These are phyloP conservation scores for Alternaria sp. DNA, from an alignment of 2,329 filamentous ascomycete genomes.

Conservation along the genomic window DNA sequence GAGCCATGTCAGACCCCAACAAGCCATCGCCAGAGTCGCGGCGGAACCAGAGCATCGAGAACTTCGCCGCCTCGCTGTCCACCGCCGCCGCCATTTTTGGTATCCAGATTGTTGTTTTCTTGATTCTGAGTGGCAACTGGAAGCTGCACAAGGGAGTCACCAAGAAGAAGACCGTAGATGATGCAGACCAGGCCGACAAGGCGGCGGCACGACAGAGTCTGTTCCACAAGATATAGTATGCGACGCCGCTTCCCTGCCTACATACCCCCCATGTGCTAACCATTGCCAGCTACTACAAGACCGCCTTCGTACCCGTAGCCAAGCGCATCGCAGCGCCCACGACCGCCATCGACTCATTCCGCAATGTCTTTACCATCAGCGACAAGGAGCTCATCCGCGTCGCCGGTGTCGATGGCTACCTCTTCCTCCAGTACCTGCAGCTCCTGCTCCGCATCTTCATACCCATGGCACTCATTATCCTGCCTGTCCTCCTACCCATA, in stretches of 20 bases:
- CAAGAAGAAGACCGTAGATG: slow-evolving; percentile 13
- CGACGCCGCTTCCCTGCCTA: neutral
- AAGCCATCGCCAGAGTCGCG: slow-evolving; percentile 1
- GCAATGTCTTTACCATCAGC: slow-evolving; percentile 67
- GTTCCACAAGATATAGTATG: slow-evolving; percentile 49
- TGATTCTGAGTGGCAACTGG: slow-evolving; percentile 49
- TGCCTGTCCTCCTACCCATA: slow-evolving; percentile 85
- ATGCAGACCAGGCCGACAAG: slow-evolving; percentile 13
- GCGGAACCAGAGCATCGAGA: slow-evolving; percentile 45
- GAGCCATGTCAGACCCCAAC: slow-evolving; percentile 11
- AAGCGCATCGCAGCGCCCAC: slow-evolving; percentile 44
- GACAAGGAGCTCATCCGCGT: slow-evolving; percentile 90
- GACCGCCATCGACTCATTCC: slow-evolving; percentile 46
- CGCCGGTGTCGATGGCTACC: slow-evolving; percentile 95
- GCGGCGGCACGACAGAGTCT: slow-evolving; percentile 40
- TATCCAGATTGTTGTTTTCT: slow-evolving; percentile 41
- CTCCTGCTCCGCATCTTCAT: slow-evolving; percentile 91
- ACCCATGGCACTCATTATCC: slow-evolving; percentile 76
- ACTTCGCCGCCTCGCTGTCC: slow-evolving; percentile 46
- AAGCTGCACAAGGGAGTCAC: slow-evolving; percentile 32
- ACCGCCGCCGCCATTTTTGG: slow-evolving; percentile 46
- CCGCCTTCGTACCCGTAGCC: slow-evolving; percentile 45
- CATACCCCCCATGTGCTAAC: slow-evolving; percentile 19
- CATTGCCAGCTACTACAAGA: slow-evolving; percentile 45
- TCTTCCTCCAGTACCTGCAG: slow-evolving; percentile 90